Evolutionary conservation across 2,329 filamentous ascomycete species (phyloP), one percentile per base, ranked within the genome.

Genomic region (Stromatinia cepivora): DNA sequence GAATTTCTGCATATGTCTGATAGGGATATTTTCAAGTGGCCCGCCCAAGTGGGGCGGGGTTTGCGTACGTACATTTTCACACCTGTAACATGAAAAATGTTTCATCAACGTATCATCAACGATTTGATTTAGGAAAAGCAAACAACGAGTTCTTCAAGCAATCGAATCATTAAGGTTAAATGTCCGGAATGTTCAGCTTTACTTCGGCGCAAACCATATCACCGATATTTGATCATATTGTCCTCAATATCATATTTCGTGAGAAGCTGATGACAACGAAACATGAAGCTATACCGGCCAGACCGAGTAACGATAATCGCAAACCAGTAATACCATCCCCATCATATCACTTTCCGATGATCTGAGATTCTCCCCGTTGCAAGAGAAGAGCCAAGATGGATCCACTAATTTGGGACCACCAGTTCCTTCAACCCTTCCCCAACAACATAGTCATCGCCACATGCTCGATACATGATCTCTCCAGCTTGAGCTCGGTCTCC

Each of bases 391-490:
- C 59, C n/a, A 36, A 50, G 46, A 39, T 36, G 13, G 17, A 52
- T 61, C 54, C 54, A 52, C 65, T 67, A 67, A 61, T 67, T 67
- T 59, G 66, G 56, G 54, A 56, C 66, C 58, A 36, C 36, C 61
- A 79, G 73, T 70, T 81, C 83, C 70, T 77, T 81, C 72, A 85
- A 77, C 25, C 82, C 80, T 53, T 81, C 80, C 58, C 83, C 83
- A 67, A 83, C 79, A 50, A 82, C 80, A 72, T 80, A 85, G 73
- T 86, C 83, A 28, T 82, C 81, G 3, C 80, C 82, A 69, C 85
- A 86, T 31, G 78, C 76, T 48, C 71, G 70, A 70, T 75, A 75
- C 75, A 82, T 81, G 17, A 82, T 72, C 17, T 71, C 70, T 36
- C 72, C 69, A 64, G 82, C 73, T 28, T 74, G 72, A 71, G 79